Base-by-base conservation (phyloP, 257 asterid species). In the Solanum piurae region DNA sequence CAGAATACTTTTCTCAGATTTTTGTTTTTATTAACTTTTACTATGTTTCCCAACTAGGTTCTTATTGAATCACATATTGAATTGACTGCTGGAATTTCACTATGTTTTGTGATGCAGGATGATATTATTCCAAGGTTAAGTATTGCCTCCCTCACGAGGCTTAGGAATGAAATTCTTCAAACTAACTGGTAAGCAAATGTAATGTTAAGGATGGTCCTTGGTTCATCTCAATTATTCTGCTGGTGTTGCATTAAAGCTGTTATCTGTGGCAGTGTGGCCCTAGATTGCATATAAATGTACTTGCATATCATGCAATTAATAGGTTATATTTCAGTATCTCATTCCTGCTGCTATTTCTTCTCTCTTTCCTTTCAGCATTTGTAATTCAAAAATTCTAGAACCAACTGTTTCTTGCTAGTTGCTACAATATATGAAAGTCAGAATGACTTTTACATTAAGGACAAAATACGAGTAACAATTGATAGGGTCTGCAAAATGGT, bases 101-200 rank as follows among this genome's bases (percentile, higher is more conserved):
- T 44, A 9, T 42, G 9, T 68, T 46, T 84, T 29, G 9, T 46
- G 23, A 31, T 89, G 90, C 93, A 97, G 99, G 99, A 94, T 87
- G 99, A 97, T 89, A 93, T 97, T 46, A 88, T 96, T 89, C 99
- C 99, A 25, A 93, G 99, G 90, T 91, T 96, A 75, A 95, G 95
- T 86, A 90, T 85, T 87, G 93, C 95, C 88, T 93, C 99, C 42
- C 79, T 96, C 66, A 91, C 94, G 25, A 93, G 98, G 87, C 91
- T 97, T 88, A 92, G 99, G 94, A 97, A 96, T 87, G 99, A 97
- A 92, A 94, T 96, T 89, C 94, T 96, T 83, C 97, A 94, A 90
- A 96, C 99, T 73, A 98, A 97, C 92, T 97, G 99, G 99, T 97
- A 92, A 93, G 96, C 76, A 84, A 75, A 83, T 58, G 72, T 55